phyloP scores from a whole-genome alignment of 1,284 basidiomycete genomes.

The Sporisorium graminicola region DNA sequence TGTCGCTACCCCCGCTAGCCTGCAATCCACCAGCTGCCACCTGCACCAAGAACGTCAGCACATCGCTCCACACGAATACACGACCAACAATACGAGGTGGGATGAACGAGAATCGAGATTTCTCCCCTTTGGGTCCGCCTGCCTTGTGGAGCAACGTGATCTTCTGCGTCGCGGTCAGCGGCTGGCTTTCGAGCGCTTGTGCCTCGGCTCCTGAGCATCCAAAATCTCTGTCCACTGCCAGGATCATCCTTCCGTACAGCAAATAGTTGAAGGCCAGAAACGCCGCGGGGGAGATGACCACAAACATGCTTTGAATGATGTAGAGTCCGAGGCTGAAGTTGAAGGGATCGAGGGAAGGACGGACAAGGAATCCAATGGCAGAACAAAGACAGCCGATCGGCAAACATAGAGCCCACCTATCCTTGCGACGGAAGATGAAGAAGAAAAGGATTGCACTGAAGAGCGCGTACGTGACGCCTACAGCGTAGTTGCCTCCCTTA shows the following conservation, averaged over 20 bases:
- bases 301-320: conserved; percentile 49
- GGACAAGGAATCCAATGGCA: conserved; percentile 42
- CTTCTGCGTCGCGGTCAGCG: conserved; percentile 24
- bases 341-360: conserved; percentile 28
- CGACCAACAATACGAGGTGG: conserved; percentile 53
- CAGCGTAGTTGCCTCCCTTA: conserved; percentile 40
- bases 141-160: conserved; percentile 39
- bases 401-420: conserved; percentile 55
- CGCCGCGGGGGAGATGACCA: conserved; percentile 54
- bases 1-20: conserved; percentile 22
- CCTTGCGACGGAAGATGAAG: conserved; percentile 29
- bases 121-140: conserved; percentile 32
- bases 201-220: conserved; percentile 23
- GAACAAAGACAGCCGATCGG: conserved; percentile 52
- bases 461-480: conserved; percentile 36
- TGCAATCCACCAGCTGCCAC: conserved; percentile 50
- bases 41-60: conserved; percentile 62
- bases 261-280: conserved; percentile 64
- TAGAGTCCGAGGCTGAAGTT: conserved; percentile 35
- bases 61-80: conserved; percentile 64
- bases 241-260: conserved; percentile 50
- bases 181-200: conserved; percentile 26
- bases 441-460: conserved; percentile 24
- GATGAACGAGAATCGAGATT: conserved; percentile 47
- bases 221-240: conserved; percentile 40